Percentiles rank a stretch among this genome's conserved stretches.
These are phyloP conservation scores for Hymenoscyphus scutula DNA, from an alignment of 2,329 filamentous ascomycete species.

Conservation along the genomic window DNA sequence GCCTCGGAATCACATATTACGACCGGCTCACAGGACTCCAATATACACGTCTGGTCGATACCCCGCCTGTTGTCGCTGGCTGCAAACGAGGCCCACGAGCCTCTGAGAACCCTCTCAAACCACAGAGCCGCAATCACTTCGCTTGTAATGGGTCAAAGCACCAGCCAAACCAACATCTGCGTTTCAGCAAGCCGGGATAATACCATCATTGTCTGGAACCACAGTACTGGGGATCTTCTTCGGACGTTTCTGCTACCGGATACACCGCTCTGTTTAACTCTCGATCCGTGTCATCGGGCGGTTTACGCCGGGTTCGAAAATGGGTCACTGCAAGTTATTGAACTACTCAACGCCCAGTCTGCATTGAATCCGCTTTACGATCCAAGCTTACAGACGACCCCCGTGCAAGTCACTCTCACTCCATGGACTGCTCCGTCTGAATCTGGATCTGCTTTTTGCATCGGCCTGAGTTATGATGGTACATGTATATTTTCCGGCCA, in stretches of 20 bases:
- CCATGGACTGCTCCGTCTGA: constrained; percentile 43
- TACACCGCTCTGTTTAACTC: constrained; percentile 66
- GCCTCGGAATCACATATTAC: constrained; percentile 71
- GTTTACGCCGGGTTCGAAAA: constrained; percentile 80
- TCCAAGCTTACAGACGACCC: constrained; percentile 54
- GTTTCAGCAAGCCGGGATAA: constrained; percentile 83
- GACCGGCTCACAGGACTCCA: constrained; percentile 81
- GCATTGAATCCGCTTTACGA: constrained; percentile 39
- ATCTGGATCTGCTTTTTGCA: constrained; percentile 59
- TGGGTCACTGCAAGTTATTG: constrained; percentile 74
- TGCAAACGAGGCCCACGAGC: constrained; percentile 56
- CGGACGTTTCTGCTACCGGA: constrained; percentile 78
- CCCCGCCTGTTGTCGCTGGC: constrained; percentile 65
- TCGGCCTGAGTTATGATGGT: constrained; percentile 79
- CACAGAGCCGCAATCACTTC: constrained; percentile 73
- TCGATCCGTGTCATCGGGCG: constrained; percentile 82
- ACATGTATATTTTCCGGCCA: constrained; percentile 80
- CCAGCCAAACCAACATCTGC: constrained; percentile 74
- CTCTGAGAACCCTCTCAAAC: constrained; percentile 73
- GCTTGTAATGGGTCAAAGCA: constrained; percentile 61
- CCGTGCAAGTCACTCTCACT: constrained; percentile 53
- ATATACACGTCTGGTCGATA: constrained; percentile 88
- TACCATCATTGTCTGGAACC: constrained; percentile 91
- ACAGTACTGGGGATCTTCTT: constrained; percentile 71
- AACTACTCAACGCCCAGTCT: constrained; percentile 60